Evolutionary conservation across 805 yeast species (phyloP), one percentile per base, ranked within the genome.

Genomic region (Kockiozyma suomiensis): DNA sequence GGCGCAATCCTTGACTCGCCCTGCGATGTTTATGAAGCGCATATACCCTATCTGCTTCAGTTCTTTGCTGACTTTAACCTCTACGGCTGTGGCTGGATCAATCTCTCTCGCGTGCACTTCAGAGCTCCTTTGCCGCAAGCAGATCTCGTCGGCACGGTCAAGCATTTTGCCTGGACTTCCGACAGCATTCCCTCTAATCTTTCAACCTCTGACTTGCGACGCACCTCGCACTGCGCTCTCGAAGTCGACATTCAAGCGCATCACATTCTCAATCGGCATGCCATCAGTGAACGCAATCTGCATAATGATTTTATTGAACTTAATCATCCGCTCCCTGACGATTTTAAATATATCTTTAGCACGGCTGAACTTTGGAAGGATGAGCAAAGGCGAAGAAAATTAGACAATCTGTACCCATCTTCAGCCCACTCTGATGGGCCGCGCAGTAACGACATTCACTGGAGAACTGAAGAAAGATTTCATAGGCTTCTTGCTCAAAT

Each of bases 61-160:
- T 90, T 93, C 69, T 72, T 90, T 28, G 78, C 88, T 0, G 99
- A 94, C 70, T 90, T 81, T 73, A 92, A 93, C 69, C 73, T 93
- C 32, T 89, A 80, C 70, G 96, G 97, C 0, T 89, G 97, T 72
- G 85, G 86, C 4, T 89, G 96, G 93, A 61, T 92, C 23, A 74
- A 79, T 17, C 58, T 86, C 0, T 67, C 70, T 1, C 65, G 74
- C 3, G 74, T 81, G 25, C 80, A 74, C 62, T 86, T 87, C 70
- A 71, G 97, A 28, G 17, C 2, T 4, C 69, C 69, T 15, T 35
- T 66, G 8, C 65, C 68, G 17, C 52, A n/a, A 13, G 15, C 33
- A 3, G 12, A 2, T 32, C 10, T 17, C 19, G 15, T 12, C 21
- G 52, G 50, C 6, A 21, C 19, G 12, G 46, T 30, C 25, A 30